These are phyloP conservation scores for Edaphochlamys debaryana DNA, from an alignment of 139 green algal species.

Conservation along the genomic window DNA sequence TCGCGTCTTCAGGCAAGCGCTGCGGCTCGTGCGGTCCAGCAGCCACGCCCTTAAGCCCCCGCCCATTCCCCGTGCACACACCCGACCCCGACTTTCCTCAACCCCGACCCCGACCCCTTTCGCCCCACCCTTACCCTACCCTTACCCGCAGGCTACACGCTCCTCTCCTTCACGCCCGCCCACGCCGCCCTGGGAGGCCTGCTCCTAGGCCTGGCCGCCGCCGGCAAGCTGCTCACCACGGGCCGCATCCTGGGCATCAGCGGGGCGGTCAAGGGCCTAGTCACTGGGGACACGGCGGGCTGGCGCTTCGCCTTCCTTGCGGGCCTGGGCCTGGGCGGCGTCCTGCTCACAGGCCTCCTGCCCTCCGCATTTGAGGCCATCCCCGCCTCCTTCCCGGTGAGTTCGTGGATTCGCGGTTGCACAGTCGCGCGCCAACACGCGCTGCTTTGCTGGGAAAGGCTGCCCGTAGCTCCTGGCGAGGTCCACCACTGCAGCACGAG, in stretches of 20 bases:
- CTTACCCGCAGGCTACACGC: constrained; percentile 9
- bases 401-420: no score
- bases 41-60: no score
- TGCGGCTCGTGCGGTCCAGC: no score
- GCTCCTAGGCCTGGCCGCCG: constrained; percentile 45
- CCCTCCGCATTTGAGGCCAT: constrained; percentile 47
- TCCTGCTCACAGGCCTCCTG: constrained; percentile 1
- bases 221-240: constrained; percentile 58
- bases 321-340: constrained; percentile 32
- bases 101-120: no score
- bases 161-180: constrained; percentile 54
- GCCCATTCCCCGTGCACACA: no score
- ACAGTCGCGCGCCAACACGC: no score
- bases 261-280: constrained; percentile 52
- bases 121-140: no score
- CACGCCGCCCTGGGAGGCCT: constrained; percentile 54
- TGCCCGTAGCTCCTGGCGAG: no score
- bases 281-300: constrained; percentile 12
- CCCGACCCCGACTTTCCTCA: no score
- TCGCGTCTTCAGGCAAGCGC: no score
- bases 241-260: constrained; percentile 67
- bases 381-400: constrained; percentile 52
- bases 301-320: constrained; percentile 51
- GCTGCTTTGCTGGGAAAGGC: no score
- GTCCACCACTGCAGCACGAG: no score